phyloP scores from a whole-genome alignment of 805 yeast genomes.

The Candida pseudoglaebosa region DNA sequence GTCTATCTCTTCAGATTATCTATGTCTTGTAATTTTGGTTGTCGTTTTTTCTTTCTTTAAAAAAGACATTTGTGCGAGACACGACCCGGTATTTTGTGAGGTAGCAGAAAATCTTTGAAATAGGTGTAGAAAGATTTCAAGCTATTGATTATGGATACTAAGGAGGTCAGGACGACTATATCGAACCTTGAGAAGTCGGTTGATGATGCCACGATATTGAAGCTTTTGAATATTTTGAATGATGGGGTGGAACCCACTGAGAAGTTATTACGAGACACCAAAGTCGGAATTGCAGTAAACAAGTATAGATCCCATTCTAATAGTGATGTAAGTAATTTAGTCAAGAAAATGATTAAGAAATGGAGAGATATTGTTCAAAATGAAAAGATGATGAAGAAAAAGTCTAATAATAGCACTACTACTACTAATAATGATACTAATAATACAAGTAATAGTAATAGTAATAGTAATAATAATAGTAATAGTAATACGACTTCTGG shows the following conservation, averaged over 20 bases:
- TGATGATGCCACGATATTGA: constrained; percentile 58
- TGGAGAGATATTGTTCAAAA: constrained; percentile 89
- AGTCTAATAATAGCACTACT: constrained; percentile 8
- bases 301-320: constrained; percentile 70
- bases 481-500: constrained; percentile 7
- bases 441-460: too few species aligned
- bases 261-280: constrained; percentile 81
- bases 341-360: constrained; percentile 72
- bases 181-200: constrained; percentile 68
- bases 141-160: constrained; percentile 51
- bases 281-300: constrained; percentile 96
- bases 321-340: constrained; percentile 64
- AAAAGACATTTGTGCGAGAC: too few species aligned
- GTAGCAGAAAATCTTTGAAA: too few species aligned
- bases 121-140: not conserved
- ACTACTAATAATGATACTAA: constrained; percentile 9
- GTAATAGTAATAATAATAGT: constrained; percentile 2
- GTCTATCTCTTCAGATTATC: not conserved
- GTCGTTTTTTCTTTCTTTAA: too few species aligned
- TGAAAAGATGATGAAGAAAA: constrained; percentile 48
- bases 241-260: constrained; percentile 81
- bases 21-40: too few species aligned
- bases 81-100: not conserved
- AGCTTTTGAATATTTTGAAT: constrained; percentile 61
- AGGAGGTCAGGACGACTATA: constrained; percentile 67